A percentile compares a stretch with the other conserved stretches of the same genome.
These are phyloP conservation scores for Volvox africanus DNA, from an alignment of 139 green algal species.

Conservation along the genomic window DNA sequence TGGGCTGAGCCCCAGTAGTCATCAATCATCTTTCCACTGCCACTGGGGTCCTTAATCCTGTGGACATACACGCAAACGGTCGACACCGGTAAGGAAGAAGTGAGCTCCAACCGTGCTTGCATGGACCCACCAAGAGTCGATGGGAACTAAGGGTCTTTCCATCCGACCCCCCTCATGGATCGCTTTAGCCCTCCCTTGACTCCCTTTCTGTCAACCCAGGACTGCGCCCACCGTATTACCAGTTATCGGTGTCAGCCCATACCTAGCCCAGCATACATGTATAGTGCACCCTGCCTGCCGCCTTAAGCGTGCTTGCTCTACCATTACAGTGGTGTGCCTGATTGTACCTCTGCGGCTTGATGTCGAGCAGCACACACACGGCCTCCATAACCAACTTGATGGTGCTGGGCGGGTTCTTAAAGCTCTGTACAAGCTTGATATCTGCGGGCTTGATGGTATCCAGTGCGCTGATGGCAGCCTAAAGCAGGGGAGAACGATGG, in stretches of 20 bases:
- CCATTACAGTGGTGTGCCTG: too few relatives aligned
- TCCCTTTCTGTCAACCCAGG: too few relatives aligned
- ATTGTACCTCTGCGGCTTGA: conserved; percentile 51
- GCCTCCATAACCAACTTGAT: conserved; percentile 85
- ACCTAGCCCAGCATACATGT: too few relatives aligned
- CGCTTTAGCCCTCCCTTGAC: too few relatives aligned
- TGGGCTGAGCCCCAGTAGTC: conserved; percentile 78
- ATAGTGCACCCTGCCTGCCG: too few relatives aligned
- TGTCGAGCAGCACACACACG: conserved; percentile 67
- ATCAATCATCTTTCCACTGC: conserved; percentile 76
- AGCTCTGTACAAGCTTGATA: conserved; percentile 77
- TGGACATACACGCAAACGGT: neutral
- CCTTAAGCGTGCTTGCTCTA: too few relatives aligned
- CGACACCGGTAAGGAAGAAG: neutral
- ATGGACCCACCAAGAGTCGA: too few relatives aligned
- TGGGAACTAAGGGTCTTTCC: too few relatives aligned
- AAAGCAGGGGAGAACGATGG: neutral
- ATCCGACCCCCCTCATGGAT: too few relatives aligned
- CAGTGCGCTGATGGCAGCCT: conserved; percentile 68
- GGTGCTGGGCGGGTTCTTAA: conserved; percentile 78
- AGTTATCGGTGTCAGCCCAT: too few relatives aligned
- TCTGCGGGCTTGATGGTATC: conserved; percentile 90
- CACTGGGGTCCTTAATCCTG: conserved; percentile 75
- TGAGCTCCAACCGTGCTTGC: too few relatives aligned
- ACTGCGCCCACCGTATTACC: too few relatives aligned